These are phyloP conservation scores for Wolfiporia cocos DNA, from an alignment of 1,284 basidiomycete genomes.

Conservation along the genomic window DNA sequence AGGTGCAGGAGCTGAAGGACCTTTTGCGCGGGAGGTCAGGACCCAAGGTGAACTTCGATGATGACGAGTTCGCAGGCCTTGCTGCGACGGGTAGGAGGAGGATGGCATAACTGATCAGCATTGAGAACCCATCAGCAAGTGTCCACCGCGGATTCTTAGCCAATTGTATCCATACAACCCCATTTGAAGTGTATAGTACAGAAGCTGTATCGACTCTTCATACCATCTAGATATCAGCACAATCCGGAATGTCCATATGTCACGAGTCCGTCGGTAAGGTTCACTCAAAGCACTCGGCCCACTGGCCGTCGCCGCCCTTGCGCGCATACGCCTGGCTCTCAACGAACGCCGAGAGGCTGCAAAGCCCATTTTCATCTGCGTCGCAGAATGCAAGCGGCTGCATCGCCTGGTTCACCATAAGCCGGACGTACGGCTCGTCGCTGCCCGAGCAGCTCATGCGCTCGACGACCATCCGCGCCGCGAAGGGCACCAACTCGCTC, in stretches of 20 bases:
- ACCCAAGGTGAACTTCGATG: too few species aligned
- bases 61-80: too few species aligned
- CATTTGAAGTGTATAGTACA: too few species aligned
- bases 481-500: slow-evolving; percentile 61
- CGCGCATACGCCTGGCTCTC: slow-evolving; percentile 65
- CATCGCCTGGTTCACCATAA: slow-evolving; percentile 62
- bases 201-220: too few species aligned
- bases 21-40: not conserved
- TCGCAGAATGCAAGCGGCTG: slow-evolving; percentile 61
- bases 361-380: slow-evolving; percentile 47
- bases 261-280: too few species aligned
- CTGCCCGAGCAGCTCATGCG: slow-evolving; percentile 40
- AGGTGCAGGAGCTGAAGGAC: not conserved
- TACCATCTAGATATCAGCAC: too few species aligned
- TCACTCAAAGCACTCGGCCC: slow-evolving; percentile 45
- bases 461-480: slow-evolving; percentile 59
- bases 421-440: slow-evolving; percentile 40
- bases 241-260: too few species aligned
- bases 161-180: too few species aligned
- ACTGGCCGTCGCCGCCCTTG: slow-evolving; percentile 61
- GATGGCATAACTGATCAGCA: too few species aligned
- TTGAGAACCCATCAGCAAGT: too few species aligned
- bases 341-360: slow-evolving; percentile 61
- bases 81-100: too few species aligned
- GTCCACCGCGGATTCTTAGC: too few species aligned